These are phyloP conservation scores for Aureobasidium sp. DNA, from an alignment of 2,329 filamentous ascomycete species.

Conservation along the genomic window DNA sequence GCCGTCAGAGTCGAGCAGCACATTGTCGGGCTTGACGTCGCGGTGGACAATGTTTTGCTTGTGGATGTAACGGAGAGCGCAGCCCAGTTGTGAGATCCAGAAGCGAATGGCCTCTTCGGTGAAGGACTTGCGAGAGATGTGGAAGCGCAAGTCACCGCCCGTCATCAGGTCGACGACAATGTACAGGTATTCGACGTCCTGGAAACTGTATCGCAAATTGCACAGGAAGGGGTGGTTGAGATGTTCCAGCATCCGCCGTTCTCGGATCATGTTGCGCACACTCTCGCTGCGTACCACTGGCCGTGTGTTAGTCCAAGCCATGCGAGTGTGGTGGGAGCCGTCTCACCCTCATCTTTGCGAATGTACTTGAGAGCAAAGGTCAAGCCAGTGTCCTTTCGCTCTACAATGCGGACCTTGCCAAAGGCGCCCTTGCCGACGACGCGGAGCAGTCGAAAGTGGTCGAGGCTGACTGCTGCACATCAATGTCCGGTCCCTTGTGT, in stretches of 20 bases:
- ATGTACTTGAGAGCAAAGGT: slow-evolving; percentile 98
- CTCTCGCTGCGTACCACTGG: slow-evolving; percentile 93
- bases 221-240: slow-evolving; percentile 97
- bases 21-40: slow-evolving; percentile 88
- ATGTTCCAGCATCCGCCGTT: slow-evolving; percentile 95
- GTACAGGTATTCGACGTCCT: slow-evolving; percentile 97
- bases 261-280: slow-evolving; percentile 94
- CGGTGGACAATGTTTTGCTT: slow-evolving; percentile 80
- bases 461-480: slow-evolving; percentile 67
- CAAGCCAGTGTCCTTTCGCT: slow-evolving; percentile 87
- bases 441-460: slow-evolving; percentile 89
- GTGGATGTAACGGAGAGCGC: slow-evolving; percentile 81
- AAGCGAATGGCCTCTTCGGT: slow-evolving; percentile 95
- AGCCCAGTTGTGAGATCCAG: slow-evolving; percentile 92
- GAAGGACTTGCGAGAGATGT: slow-evolving; percentile 95
- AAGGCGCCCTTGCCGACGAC: slow-evolving; percentile 97
- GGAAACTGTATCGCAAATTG: slow-evolving; percentile 97
- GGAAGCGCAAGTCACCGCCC: slow-evolving; percentile 90
- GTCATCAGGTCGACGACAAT: slow-evolving; percentile 98
- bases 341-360: slow-evolving; percentile 88
- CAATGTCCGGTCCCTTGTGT: background rate
- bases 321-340: background rate
- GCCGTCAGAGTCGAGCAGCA: slow-evolving; percentile 76
- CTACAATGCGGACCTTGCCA: slow-evolving; percentile 96
- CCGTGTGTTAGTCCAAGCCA: slow-evolving; percentile 17